Conservation (phyloP, 176 grass and related monocot species). For the Triticum monococcum region DNA sequence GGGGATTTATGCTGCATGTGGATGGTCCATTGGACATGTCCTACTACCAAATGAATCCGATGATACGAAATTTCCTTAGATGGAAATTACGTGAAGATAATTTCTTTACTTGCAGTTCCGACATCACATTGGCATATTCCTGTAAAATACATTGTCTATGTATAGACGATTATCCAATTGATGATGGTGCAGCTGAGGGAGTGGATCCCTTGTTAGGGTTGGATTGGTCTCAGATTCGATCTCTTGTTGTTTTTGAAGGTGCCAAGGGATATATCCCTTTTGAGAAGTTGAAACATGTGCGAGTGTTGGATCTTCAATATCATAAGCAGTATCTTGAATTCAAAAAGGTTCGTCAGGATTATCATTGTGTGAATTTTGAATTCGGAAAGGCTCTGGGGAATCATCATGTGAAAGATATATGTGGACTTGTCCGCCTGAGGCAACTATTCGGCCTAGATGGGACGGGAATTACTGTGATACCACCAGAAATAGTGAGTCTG, state of each 20-base stretch:
- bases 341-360: too few species aligned
- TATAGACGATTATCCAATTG: rapidly evolving
- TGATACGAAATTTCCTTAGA: neutral
- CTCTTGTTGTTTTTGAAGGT: neutral
- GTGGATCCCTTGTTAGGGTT: neutral
- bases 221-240: neutral
- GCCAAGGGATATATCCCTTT: neutral
- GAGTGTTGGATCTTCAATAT: neutral
- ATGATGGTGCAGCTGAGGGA: neutral
- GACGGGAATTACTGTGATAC: neutral
- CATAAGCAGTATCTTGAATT: too few species aligned
- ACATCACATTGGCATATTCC: neutral
- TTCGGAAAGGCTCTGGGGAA: too few species aligned
- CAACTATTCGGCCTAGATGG: too few species aligned
- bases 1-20: neutral
- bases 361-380: too few species aligned
- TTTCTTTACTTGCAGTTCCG: neutral
- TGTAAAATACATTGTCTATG: neutral
- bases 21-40: too few species aligned
- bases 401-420: too few species aligned
- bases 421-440: too few species aligned
- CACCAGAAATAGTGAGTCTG: neutral
- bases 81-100: neutral
- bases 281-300: neutral
- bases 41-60: neutral